Percentiles rank a stretch among this genome's conserved stretches.
Conservation (phyloP, 805 yeast genomes). For the Candida ficus region DNA sequence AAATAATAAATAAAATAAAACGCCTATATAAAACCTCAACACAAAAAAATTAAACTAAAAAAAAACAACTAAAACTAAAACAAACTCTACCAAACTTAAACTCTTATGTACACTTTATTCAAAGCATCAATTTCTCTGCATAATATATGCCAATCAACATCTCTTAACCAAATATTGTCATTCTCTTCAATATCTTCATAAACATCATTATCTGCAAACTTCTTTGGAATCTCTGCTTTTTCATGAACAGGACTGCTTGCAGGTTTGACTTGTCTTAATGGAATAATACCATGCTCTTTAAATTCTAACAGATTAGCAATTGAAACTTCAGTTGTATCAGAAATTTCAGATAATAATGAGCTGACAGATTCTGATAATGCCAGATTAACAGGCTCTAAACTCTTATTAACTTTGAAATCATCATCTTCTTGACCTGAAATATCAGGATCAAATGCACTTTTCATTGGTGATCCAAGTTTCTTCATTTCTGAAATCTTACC, state of each 20-base stretch:
- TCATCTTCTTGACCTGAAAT: slow-evolving; percentile 3
- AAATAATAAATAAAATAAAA: neutral
- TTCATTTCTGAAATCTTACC: neutral
- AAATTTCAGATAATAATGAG: slow-evolving; percentile 7
- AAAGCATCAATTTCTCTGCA: slow-evolving; percentile 78
- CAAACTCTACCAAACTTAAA: neutral
- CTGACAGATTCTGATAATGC: slow-evolving; percentile 10
- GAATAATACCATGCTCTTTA: slow-evolving; percentile 2
- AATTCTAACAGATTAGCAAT: slow-evolving; percentile 5
- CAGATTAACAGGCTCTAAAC: neutral
- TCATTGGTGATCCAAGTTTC: slow-evolving; percentile 7
- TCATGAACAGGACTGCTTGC: slow-evolving; percentile 6
- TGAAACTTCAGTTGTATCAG: slow-evolving; percentile 5
- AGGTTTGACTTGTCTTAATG: slow-evolving; percentile 9
- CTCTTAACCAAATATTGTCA: slow-evolving; percentile 38
- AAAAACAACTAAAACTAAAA: neutral
- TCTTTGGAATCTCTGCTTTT: neutral
- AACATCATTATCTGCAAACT: slow-evolving; percentile 12
- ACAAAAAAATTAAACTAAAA: no score
- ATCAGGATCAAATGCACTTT: neutral
- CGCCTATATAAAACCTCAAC: neutral
- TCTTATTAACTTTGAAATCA: slow-evolving; percentile 1
- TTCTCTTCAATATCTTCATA: slow-evolving; percentile 7
- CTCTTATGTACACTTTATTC: slow-evolving; percentile 41
- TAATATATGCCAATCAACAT: slow-evolving; percentile 82